phyloP scores from a whole-genome alignment of 2,329 filamentous ascomycete species.

The Trichoderma cornu-damae region DNA sequence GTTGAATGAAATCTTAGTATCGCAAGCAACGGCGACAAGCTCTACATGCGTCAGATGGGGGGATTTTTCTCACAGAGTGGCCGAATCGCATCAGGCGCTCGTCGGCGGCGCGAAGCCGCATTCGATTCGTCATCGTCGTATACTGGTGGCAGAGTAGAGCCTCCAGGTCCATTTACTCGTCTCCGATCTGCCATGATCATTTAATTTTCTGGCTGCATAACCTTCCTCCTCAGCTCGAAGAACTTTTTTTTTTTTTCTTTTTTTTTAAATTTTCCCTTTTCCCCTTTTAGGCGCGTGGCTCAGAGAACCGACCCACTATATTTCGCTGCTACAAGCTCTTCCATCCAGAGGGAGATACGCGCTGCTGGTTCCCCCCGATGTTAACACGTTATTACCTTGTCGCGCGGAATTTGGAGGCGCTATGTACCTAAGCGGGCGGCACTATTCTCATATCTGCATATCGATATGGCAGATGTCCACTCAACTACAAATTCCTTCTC shows the following conservation, averaged over 20 bases:
- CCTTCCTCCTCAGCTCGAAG: background rate
- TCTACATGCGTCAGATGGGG: background rate
- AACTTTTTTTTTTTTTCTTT: conserved; percentile 12
- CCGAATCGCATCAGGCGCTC: conserved; percentile 66
- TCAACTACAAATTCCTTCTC: conserved; percentile 13
- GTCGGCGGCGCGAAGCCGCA: conserved; percentile 43
- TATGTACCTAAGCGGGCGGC: background rate
- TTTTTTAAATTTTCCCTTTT: no score
- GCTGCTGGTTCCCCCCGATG: background rate
- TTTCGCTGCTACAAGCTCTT: background rate
- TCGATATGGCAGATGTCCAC: conserved; percentile 9
- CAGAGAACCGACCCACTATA: background rate
- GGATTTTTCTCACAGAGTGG: conserved; percentile 76
- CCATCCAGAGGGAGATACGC: background rate
- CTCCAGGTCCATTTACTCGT: conserved; percentile 81
- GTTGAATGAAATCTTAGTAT: conserved; percentile 15
- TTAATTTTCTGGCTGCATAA: background rate
- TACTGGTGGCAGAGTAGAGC: conserved; percentile 68
- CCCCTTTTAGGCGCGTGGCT: conserved; percentile 4
- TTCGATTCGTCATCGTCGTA: conserved; percentile 52
- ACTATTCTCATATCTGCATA: conserved; percentile 3
- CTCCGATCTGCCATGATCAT: conserved; percentile 70
- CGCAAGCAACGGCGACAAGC: background rate
- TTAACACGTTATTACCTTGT: background rate
- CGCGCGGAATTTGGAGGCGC: background rate